phyloP scores from a whole-genome alignment of 2,329 filamentous ascomycete genomes.

The Fusarium compactum region DNA sequence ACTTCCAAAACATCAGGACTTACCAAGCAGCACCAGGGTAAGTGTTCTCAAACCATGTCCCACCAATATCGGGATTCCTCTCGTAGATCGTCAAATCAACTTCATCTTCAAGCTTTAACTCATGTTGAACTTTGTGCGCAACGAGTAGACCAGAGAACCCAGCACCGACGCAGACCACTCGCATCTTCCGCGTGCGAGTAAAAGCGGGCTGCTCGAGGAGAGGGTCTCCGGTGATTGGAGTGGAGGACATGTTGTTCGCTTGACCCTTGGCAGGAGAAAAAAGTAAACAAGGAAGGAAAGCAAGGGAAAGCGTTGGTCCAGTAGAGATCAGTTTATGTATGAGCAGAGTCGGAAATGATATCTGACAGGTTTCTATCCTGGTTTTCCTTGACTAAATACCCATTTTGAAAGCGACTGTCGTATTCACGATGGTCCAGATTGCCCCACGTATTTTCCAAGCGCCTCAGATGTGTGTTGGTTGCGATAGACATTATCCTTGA shows the following conservation, averaged over 20 bases:
- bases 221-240: neutral
- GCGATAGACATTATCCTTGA: neutral
- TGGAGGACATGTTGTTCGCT: neutral
- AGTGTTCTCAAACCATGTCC: constrained; percentile 18
- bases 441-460: neutral
- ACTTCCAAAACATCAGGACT: neutral
- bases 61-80: constrained; percentile 2
- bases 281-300: neutral
- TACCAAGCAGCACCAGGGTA: constrained; percentile 17
- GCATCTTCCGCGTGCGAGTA: constrained; percentile 7
- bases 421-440: neutral
- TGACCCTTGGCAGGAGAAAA: neutral
- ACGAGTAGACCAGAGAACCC: constrained; percentile 9
- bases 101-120: constrained; percentile 4
- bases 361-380: neutral
- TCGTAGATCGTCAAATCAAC: constrained; percentile 5
- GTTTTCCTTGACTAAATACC: neutral
- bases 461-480: neutral
- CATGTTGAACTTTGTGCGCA: constrained; percentile 16
- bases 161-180: constrained; percentile 7
- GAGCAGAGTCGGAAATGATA: neutral
- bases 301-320: neutral
- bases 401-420: neutral
- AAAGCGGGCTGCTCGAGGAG: constrained; percentile 14
- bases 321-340: neutral